Evolutionary conservation across 352 stramenopile genomes (phyloP).

Genomic region (Elongisporangium prolatum): DNA sequence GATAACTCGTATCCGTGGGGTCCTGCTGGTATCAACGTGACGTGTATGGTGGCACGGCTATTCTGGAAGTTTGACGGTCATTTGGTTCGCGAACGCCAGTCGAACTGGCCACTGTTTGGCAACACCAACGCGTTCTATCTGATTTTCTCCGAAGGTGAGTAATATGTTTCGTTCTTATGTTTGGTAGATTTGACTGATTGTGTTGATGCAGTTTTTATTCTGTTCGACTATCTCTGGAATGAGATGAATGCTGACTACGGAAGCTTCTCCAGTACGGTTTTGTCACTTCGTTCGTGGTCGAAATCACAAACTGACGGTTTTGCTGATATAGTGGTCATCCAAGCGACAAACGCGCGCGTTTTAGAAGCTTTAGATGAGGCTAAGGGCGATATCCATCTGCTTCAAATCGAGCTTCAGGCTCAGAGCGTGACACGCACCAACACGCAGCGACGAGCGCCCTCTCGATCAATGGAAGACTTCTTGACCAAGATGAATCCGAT

Average conservation of each 20-base stretch:
- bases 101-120: constrained; percentile 73
- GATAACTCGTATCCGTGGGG: constrained; percentile 83
- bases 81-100: constrained; percentile 47
- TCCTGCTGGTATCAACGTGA: constrained; percentile 82
- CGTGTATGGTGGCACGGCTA: constrained; percentile 69
- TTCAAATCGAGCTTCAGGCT: constrained; percentile 56
- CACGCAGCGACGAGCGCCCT: constrained; percentile 43
- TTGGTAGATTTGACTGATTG: not conserved
- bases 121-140: constrained; percentile 67
- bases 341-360: constrained; percentile 64
- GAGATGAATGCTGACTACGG: constrained; percentile 86
- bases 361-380: constrained; percentile 69
- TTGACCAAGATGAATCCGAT: constrained; percentile 58
- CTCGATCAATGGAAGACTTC: constrained; percentile 66
- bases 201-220: constrained; percentile 49
- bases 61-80: constrained; percentile 83
- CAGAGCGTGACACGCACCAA: constrained; percentile 37
- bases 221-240: constrained; percentile 83
- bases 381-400: constrained; percentile 51
- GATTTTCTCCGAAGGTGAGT: constrained; percentile 59
- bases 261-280: constrained; percentile 61
- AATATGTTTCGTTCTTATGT: not conserved
- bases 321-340: constrained; percentile 58
- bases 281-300: not conserved
- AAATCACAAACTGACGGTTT: not conserved